Evolutionary conservation across 2,329 filamentous ascomycete genomes (phyloP).

Genomic region (Botrytis sinoallii): DNA sequence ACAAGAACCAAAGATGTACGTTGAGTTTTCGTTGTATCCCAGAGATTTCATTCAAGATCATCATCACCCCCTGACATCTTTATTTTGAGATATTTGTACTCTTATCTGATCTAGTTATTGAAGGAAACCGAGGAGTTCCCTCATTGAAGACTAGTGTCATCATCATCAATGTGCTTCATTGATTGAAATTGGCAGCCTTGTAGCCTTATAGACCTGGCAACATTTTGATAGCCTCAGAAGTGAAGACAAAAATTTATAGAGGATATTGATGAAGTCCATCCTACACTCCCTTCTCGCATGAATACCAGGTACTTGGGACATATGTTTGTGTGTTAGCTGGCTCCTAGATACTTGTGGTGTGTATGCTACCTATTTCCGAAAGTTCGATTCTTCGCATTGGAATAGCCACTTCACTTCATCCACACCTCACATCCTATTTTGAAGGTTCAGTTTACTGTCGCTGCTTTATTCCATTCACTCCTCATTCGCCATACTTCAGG

Average conservation of each 20-base stretch:
- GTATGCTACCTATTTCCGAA: not conserved
- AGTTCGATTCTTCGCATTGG: not conserved
- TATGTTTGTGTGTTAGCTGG: not conserved
- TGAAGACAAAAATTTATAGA: not conserved
- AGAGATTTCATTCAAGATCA: not conserved
- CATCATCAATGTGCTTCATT: not conserved
- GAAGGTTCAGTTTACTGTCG: not conserved
- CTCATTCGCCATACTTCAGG: not conserved
- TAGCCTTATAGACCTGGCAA: conserved; percentile 6
- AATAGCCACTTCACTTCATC: not conserved
- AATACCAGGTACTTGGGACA: not conserved
- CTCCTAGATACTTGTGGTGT: not conserved
- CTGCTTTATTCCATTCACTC: not conserved
- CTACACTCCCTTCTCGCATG: not conserved
- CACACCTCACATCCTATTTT: not conserved
- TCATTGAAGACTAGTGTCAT: conserved; percentile 16
- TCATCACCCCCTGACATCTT: not conserved
- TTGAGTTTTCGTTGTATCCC: not conserved
- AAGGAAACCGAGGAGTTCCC: conserved; percentile 5
- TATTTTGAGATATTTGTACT: not conserved
- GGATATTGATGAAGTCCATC: not conserved
- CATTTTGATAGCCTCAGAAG: conserved; percentile 1
- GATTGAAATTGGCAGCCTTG: conserved; percentile 10
- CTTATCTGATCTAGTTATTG: conserved; percentile 5
- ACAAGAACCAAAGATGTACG: conserved; percentile 12